Percentiles rank a stretch among this genome's conserved stretches.
Evolutionary conservation across 345 rosid genomes (phyloP).

Genomic region (Lepidium didymum): DNA sequence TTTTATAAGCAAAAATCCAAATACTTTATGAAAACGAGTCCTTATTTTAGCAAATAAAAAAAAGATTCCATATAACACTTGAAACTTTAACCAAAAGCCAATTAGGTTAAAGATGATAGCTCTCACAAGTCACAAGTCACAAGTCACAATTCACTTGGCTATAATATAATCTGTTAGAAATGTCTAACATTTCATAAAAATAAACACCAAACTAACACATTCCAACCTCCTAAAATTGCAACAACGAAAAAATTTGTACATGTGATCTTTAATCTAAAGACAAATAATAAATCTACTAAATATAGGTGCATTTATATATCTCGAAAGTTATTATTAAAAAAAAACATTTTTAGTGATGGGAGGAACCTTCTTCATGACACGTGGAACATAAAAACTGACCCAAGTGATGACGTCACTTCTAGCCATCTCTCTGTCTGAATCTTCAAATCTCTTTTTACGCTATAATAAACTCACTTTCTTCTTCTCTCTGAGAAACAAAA

Average conservation of each 20-base stretch:
- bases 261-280: too few species aligned
- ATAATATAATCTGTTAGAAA: neutral
- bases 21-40: conserved; percentile 4
- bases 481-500: neutral
- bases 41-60: neutral
- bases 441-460: conserved; percentile 3
- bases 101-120: neutral
- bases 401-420: conserved; percentile 16
- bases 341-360: neutral
- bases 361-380: conserved; percentile 8
- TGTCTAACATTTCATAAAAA: neutral
- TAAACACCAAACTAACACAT: neutral
- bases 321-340: too few species aligned
- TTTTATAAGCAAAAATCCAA: neutral
- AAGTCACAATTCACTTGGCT: neutral
- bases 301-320: too few species aligned
- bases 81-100: neutral
- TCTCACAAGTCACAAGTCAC: neutral
- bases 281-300: too few species aligned
- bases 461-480: conserved; percentile 11
- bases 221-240: neutral
- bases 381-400: conserved; percentile 31
- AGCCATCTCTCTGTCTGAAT: neutral
- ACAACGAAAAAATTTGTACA: too few species aligned
- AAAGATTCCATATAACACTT: neutral